Evolutionary conservation across 2,329 filamentous ascomycete genomes (phyloP).

Genomic region (Cylindrodendrum hubeiense): DNA sequence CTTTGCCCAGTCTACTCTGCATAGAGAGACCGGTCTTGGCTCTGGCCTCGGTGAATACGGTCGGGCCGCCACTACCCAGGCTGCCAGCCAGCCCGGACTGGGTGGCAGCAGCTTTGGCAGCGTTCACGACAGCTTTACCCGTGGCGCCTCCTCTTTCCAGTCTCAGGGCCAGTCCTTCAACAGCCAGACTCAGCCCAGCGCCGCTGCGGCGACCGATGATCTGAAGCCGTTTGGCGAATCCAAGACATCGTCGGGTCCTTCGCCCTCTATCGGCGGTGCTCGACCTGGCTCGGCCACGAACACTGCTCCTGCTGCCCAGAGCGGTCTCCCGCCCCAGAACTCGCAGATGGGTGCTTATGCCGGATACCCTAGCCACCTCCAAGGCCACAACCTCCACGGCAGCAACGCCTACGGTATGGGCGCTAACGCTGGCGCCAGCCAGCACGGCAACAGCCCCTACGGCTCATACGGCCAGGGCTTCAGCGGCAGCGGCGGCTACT

Average conservation of each 20-base stretch:
- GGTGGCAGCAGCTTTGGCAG: slow-evolving; percentile 65
- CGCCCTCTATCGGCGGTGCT: slow-evolving; percentile 66
- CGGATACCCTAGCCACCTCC: slow-evolving; percentile 67
- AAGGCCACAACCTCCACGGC: slow-evolving; percentile 66
- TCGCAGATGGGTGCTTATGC: slow-evolving; percentile 69
- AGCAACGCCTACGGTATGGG: slow-evolving; percentile 68
- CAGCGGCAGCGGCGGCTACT: slow-evolving; percentile 62
- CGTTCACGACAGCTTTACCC: slow-evolving; percentile 67
- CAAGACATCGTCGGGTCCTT: slow-evolving; percentile 67
- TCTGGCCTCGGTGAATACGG: slow-evolving; percentile 68
- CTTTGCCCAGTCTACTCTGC: slow-evolving; percentile 67
- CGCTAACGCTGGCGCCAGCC: slow-evolving; percentile 62
- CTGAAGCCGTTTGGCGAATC: slow-evolving; percentile 70
- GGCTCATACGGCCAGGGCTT: slow-evolving; percentile 65
- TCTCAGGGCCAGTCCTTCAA: slow-evolving; percentile 68
- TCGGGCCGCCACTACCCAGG: slow-evolving; percentile 63
- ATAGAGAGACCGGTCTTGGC: slow-evolving; percentile 63
- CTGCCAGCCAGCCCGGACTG: slow-evolving; percentile 63
- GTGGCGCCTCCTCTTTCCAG: slow-evolving; percentile 66
- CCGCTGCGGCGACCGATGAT: slow-evolving; percentile 61
- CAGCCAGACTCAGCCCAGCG: slow-evolving; percentile 61
- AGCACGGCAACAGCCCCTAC: slow-evolving; percentile 66
- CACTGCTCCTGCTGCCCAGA: slow-evolving; percentile 61
- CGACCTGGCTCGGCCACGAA: slow-evolving; percentile 71
- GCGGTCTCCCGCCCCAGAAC: slow-evolving; percentile 67